Evolutionary conservation across 139 green algal genomes (phyloP), one percentile per base, ranked within the genome.

Genomic region (Pseudopediastrum boryanum): DNA sequence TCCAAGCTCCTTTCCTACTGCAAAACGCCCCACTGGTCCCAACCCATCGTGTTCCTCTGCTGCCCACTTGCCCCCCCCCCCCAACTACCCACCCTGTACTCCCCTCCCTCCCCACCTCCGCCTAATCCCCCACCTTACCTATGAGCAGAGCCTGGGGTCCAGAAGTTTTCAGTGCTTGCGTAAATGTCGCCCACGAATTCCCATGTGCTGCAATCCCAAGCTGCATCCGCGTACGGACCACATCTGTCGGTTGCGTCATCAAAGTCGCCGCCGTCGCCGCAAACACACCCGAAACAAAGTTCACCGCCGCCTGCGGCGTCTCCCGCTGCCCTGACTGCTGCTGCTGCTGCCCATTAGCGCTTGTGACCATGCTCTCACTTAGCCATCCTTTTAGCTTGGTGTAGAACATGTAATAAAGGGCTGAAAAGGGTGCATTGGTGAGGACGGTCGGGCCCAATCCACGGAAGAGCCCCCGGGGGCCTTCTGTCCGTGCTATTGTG

Each of bases 321-420:
- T 39, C 33, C 79, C 23, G 42, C 46, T 29, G 16, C 66, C 38
- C 41, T 39, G 43, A 7, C 2, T 6, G 6, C 44, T 27, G 71
- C 46, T 85, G 42, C 78, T 82, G 80, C 75, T 81, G 25, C n/a
- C 56, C 50, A 4, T 10, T 23, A 1, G 35, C 46, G 12, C 46
- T 56, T 16, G 12, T n/a, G n/a, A n/a, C n/a, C n/a, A n/a, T n/a
- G n/a, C n/a, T 19, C 31, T 19, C 23, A 21, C 25, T 8, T 2
- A 80, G 29, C 19, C 31, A 23, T 6, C 19, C 33, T 6, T 83
- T 77, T 21, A 85, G 59, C 31, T 85, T 78, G 0, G 87, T 92
- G 88, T 98, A 99, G n/a, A 98, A 89, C 83, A 96, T 89, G 75
- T 98, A 97, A 87, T 98, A 98, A 10, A 99, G 67, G 1, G 88